These are phyloP conservation scores for Nematocida displodere DNA, from an alignment of 371 early-diverging fungal species.

Conservation along the genomic window DNA sequence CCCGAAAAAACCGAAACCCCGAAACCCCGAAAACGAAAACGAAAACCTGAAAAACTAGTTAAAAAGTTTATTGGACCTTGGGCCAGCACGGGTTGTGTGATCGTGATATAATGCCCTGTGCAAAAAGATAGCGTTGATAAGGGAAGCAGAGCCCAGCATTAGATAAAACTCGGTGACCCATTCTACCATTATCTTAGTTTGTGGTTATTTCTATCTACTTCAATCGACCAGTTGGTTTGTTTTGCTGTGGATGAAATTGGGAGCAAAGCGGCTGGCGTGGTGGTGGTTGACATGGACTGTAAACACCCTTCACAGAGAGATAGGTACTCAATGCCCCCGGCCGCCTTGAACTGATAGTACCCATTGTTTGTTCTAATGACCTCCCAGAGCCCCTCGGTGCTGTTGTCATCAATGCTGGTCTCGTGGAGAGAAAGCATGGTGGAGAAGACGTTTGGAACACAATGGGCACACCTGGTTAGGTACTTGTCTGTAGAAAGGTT, in stretches of 20 bases:
- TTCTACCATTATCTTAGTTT: too few relatives aligned
- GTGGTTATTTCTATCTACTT: background rate
- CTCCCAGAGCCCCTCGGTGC: slow-evolving; percentile 29
- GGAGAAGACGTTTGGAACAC: background rate
- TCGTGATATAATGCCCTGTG: too few relatives aligned
- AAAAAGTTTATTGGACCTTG: too few relatives aligned
- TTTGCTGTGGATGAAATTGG: background rate
- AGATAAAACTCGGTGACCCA: too few relatives aligned
- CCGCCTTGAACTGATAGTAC: slow-evolving; percentile 12
- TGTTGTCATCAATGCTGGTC: slow-evolving; percentile 14
- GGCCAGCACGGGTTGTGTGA: too few relatives aligned
- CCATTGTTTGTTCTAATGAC: slow-evolving; percentile 13
- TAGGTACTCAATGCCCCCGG: slow-evolving; percentile 4
- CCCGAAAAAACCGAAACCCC: too few relatives aligned
- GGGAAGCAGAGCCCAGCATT: too few relatives aligned
- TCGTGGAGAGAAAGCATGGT: slow-evolving; percentile 7
- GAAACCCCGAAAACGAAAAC: too few relatives aligned
- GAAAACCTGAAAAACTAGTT: too few relatives aligned
- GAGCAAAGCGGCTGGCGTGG: slow-evolving; percentile 1
- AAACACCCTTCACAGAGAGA: slow-evolving; percentile 28
- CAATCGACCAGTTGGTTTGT: slow-evolving; percentile 4
- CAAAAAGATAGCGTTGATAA: too few relatives aligned
- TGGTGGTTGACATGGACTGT: background rate
- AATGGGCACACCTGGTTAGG: slow-evolving; percentile 32
- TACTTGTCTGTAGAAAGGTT: slow-evolving; percentile 13